Evolutionary conservation across 2,329 filamentous ascomycete genomes (phyloP).

Genomic region (Monosporascus sp.): DNA sequence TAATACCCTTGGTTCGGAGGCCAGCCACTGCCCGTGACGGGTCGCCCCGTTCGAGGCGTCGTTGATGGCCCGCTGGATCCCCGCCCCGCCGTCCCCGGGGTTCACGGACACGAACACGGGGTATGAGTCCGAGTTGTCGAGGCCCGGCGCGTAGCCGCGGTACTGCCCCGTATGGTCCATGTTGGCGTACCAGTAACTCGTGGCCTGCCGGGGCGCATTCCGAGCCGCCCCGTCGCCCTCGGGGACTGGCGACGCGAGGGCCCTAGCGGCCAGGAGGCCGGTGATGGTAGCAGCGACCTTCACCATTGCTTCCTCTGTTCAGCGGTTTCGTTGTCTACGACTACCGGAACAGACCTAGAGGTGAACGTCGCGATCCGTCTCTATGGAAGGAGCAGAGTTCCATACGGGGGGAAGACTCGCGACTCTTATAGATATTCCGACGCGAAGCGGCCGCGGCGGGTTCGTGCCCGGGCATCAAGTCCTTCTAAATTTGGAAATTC

Average conservation of each 20-base stretch:
- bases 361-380: too few relatives aligned
- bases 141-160: constrained; percentile 35
- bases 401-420: too few relatives aligned
- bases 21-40: constrained; percentile 33
- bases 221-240: background rate
- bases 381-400: too few relatives aligned
- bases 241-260: background rate
- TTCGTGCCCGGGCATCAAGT: too few relatives aligned
- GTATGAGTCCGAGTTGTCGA: constrained; percentile 32
- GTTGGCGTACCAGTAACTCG: constrained; percentile 36
- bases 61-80: constrained; percentile 35
- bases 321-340: too few relatives aligned
- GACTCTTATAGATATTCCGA: too few relatives aligned
- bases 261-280: background rate
- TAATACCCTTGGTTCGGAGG: constrained; percentile 34
- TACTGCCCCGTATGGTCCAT: constrained; percentile 32
- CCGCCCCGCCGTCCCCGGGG: constrained; percentile 28
- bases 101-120: constrained; percentile 32
- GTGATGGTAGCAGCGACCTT: background rate
- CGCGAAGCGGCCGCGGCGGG: too few relatives aligned
- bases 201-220: background rate
- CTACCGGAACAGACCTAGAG: too few relatives aligned
- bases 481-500: too few relatives aligned
- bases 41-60: constrained; percentile 25
- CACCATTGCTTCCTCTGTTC: background rate